Evolutionary conservation across 768 basidiomycete species (phyloP), one percentile per base, ranked within the genome.

Genomic region (Leccinum uliginosum): DNA sequence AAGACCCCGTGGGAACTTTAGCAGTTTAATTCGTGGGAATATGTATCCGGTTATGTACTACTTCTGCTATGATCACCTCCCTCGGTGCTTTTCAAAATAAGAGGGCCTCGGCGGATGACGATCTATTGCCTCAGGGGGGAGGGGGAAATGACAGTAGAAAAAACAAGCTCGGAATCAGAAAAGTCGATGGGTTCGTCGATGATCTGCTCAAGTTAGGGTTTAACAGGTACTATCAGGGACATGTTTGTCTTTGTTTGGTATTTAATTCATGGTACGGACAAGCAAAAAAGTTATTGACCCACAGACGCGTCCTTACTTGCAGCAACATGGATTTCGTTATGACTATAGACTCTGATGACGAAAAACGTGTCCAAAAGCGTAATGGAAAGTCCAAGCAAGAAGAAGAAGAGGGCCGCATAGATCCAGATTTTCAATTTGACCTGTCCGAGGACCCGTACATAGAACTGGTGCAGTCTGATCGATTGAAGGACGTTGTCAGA

Each of bases 361-460:
- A 91, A 68, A 83, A 82, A 30, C 61, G 56, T n/a, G 59, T 66
- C 21, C 59, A 24, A 45, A 64, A 59, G 24, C 59, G 61, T 38
- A 62, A 62, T 4, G 62, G 61, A 34, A 67, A 61, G 44, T 64
- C 66, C 52, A 34, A 57, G 9, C 65, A 71, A 54, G 72, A 75
- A 27, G 72, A 71, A 48, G 87, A 86, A 35, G 85, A 83, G 32
- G 78, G 76, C 35, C 80, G 78, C 55, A 78, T 98, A 38, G 81
- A 96, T 71, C 89, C 89, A 14, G 86, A 87, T 53, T 93, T 96
- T 67, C 78, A 80, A 32, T 96, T 98, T 67, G 91, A 93, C 71
- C 63, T 87, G 15, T 80, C 79, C 40, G 89, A 84, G 29, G 89
- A 91, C 67, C 83, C 83, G 24, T 87, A 87, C 60, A 67, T 71